Evolutionary conservation across 495 filamentous ascomycete species (phyloP).

Genomic region (Jackrogersella multiformis): DNA sequence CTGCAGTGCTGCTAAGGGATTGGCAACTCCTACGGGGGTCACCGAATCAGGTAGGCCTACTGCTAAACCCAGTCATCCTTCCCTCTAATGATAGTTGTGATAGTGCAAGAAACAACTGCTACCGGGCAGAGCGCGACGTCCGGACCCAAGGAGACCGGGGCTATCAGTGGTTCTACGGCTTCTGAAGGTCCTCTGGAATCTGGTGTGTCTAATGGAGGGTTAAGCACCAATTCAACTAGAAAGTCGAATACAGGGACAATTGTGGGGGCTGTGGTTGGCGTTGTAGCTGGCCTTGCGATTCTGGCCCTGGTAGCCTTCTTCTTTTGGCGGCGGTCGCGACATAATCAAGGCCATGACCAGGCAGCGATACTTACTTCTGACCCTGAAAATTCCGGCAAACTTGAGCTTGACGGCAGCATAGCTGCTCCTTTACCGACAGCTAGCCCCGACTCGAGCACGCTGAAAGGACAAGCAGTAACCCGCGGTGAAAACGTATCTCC

Average conservation of each 20-base stretch:
- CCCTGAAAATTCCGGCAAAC: slow-evolving; percentile 39
- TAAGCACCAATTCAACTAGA: slow-evolving; percentile 4
- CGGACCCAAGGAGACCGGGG: slow-evolving; percentile 31
- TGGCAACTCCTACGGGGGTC: slow-evolving; percentile 50
- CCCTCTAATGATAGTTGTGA: slow-evolving; percentile 6
- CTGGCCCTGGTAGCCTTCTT: slow-evolving; percentile 50
- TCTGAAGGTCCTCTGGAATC: slow-evolving; percentile 12
- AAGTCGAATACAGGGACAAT: slow-evolving; percentile 47
- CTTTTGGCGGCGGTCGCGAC: slow-evolving; percentile 37
- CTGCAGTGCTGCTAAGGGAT: slow-evolving; percentile 56
- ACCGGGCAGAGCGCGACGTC: slow-evolving; percentile 30
- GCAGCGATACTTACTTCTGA: background rate
- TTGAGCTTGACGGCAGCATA: slow-evolving; percentile 47
- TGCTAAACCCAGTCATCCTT: slow-evolving; percentile 16
- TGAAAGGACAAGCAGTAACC: slow-evolving; percentile 32
- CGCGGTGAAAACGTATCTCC: slow-evolving; percentile 52
- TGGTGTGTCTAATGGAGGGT: slow-evolving; percentile 15
- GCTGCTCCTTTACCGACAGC: slow-evolving; percentile 33
- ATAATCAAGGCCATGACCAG: background rate
- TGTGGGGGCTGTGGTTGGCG: slow-evolving; percentile 48
- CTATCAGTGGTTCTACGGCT: slow-evolving; percentile 12
- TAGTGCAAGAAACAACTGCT: slow-evolving; percentile 32
- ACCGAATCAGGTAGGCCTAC: slow-evolving; percentile 47
- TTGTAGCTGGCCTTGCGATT: slow-evolving; percentile 48
- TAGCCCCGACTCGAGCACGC: slow-evolving; percentile 45